A percentile compares a stretch with the other conserved stretches of the same genome.
phyloP scores from a whole-genome alignment of 129 eudicot genomes.

The Artemisia argyi region DNA sequence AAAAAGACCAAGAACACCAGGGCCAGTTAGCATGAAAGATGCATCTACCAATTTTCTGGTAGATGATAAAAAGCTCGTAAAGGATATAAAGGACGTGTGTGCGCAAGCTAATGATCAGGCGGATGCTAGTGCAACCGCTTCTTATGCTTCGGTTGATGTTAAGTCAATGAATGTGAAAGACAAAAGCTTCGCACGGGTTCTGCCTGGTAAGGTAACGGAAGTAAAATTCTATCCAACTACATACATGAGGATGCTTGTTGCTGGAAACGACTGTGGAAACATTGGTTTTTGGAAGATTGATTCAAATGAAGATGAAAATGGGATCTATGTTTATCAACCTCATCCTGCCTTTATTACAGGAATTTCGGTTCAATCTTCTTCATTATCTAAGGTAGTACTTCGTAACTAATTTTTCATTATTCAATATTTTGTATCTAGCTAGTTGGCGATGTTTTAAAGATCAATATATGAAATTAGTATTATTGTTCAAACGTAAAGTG shows the following conservation, averaged over 20 bases:
- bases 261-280: conserved; percentile 62
- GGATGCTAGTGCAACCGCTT: too few relatives aligned
- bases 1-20: too few relatives aligned
- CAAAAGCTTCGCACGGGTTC: conserved; percentile 51
- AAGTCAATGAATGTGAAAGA: conserved; percentile 41
- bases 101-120: too few relatives aligned
- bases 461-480: too few relatives aligned
- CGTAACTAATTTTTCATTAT: neutral
- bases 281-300: conserved; percentile 72
- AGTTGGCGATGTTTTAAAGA: too few relatives aligned
- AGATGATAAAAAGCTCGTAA: too few relatives aligned
- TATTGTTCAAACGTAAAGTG: too few relatives aligned
- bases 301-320: conserved; percentile 39
- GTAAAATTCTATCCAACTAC: conserved; percentile 53
- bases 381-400: conserved; percentile 54
- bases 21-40: too few relatives aligned
- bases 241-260: conserved; percentile 55
- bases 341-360: conserved; percentile 65
- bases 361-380: conserved; percentile 48
- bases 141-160: conserved; percentile 33
- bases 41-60: too few relatives aligned
- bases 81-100: too few relatives aligned
- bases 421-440: too few relatives aligned
- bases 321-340: conserved; percentile 52
- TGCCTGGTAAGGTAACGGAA: conserved; percentile 46